phyloP scores from a whole-genome alignment of 2,329 filamentous ascomycete species.

The Lachnellula willkommii region DNA sequence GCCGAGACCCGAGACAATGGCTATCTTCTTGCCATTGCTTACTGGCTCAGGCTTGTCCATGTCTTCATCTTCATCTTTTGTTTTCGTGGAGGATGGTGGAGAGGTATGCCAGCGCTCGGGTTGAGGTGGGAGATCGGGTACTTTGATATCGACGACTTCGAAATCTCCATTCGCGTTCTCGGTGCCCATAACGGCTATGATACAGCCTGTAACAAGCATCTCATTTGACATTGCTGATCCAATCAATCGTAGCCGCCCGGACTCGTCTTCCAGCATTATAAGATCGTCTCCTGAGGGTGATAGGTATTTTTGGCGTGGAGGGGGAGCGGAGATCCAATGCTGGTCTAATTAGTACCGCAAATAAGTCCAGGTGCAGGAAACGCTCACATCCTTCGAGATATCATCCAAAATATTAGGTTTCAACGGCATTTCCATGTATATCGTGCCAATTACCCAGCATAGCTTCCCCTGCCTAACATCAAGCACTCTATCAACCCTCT shows the following conservation, averaged over 20 bases:
- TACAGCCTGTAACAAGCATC: constrained; percentile 83
- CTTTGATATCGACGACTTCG: constrained; percentile 83
- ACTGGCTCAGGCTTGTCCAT: constrained; percentile 35
- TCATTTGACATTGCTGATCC: constrained; percentile 63
- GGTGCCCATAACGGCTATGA: constrained; percentile 90
- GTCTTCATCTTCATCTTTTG: constrained; percentile 54
- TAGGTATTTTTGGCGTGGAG: constrained; percentile 70
- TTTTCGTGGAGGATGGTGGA: constrained; percentile 29
- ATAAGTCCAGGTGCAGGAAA: constrained; percentile 4
- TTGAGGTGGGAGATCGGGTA: constrained; percentile 80
- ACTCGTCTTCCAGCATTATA: constrained; percentile 92
- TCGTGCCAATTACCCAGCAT: constrained; percentile 90
- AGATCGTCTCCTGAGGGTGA: constrained; percentile 54
- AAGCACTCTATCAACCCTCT: constrained; percentile 77
- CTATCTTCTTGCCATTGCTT: constrained; percentile 53
- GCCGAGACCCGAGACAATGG: constrained; percentile 80
- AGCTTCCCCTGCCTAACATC: constrained; percentile 93
- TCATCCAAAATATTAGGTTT: constrained; percentile 97
- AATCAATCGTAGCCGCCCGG: constrained; percentile 74
- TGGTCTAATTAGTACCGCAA: constrained; percentile 34
- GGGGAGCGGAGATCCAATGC: constrained; percentile 85
- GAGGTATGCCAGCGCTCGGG: constrained; percentile 71
- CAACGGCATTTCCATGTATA: constrained; percentile 95
- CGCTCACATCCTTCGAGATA: constrained; percentile 77
- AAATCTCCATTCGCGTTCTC: constrained; percentile 91